These are phyloP conservation scores for Spergularia azorica DNA, from an alignment of 179 eudicot species.

Conservation along the genomic window DNA sequence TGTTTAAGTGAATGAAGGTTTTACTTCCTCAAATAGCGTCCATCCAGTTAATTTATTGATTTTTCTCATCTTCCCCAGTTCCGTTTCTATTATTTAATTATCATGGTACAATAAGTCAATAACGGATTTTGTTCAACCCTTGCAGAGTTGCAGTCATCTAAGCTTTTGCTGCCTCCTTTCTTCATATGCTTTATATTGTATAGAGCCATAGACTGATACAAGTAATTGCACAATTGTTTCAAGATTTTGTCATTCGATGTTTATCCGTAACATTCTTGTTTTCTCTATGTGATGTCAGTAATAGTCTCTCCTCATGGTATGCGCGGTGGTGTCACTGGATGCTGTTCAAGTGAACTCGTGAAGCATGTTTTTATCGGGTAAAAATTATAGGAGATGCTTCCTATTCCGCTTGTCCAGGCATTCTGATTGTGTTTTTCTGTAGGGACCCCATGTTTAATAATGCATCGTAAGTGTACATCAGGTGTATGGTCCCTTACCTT, in stretches of 20 bases:
- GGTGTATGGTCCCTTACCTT: not conserved
- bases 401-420: not conserved
- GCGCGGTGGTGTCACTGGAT: conserved; percentile 86
- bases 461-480: not conserved
- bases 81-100: not conserved
- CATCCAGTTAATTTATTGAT: too few relatives aligned
- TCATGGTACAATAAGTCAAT: not conserved
- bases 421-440: not conserved
- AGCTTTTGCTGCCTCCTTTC: not conserved
- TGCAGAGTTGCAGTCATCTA: not conserved
- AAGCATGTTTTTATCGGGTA: conserved; percentile 85
- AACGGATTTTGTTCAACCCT: not conserved
- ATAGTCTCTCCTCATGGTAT: conserved; percentile 96
- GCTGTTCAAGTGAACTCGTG: conserved; percentile 95
- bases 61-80: not conserved
- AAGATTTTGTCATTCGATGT: not conserved
- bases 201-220: too few relatives aligned
- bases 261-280: not conserved
- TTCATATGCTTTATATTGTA: not conserved
- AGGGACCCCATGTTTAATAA: not conserved
- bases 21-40: too few relatives aligned
- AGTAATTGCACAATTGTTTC: not conserved
- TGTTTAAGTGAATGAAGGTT: too few relatives aligned
- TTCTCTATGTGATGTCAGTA: conserved; percentile 47
- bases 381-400: conserved; percentile 11